Base-by-base conservation (phyloP, 2,329 filamentous ascomycete species). In the Periglandula ipomoeae region DNA sequence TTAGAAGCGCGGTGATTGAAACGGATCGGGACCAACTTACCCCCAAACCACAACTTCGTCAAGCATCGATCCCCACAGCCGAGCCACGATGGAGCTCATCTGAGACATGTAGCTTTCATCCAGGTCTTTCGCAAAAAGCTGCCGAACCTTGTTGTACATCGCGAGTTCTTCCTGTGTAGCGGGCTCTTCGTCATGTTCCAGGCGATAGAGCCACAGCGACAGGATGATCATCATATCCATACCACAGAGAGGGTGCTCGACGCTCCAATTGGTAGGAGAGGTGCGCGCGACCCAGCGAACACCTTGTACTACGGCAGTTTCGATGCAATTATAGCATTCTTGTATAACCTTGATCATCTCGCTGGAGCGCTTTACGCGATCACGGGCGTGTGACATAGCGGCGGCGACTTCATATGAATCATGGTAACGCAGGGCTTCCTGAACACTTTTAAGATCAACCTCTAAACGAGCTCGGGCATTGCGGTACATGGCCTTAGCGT, bases 341-440 rank as follows among this genome's bases (percentile, higher is more conserved):
- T 97, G 85, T 53, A 98, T 95, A 59, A 97, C 90, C 71, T 95
- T 95, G 74, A 96, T 87, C 91, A 97, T 97, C 68, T 97, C 91
- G 61, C 86, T 83, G 19, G 89, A 95, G 56, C 93, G 85, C 78
- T 93, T 93, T 56, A 98, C 90, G 66, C 87, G 89, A 67, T 95
- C 89, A 54, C 91, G 84, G 44, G 91, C 90, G 56, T 89, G 85
- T 7, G 89, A 94, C 93, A 98, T 98, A 53, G 90, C 89, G 42
- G 88, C 90, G 19, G 90, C 93, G 51, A 98, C 91, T 67, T 98
- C 93, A 62, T 95, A 97, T 1, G 90, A 88, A 58, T 96, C 91
- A 66, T 98, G 93, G 66, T 97, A 97, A 49, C 93, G 87, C 50
- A 98, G 78, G 22, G 91, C 93, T 72, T 97, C 93, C 69, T 98